Base-by-base conservation (phyloP, 208 protist genomes). In the Leishmania arabica region DNA sequence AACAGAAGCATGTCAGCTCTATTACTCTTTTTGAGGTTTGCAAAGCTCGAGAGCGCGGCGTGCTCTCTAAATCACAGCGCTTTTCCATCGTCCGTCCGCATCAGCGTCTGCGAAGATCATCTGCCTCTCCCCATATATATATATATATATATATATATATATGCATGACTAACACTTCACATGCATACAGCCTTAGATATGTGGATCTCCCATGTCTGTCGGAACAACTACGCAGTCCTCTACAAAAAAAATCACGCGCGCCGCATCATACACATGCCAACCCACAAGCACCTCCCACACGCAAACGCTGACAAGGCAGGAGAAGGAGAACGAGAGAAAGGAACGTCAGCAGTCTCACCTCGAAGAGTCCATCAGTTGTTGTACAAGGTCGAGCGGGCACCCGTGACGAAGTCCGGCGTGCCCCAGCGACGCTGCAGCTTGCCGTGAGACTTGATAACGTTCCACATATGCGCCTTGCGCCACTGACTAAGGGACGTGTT, bases 381-480 rank as follows among this genome's bases (percentile, higher is more conserved):
- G 81, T 95, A 94, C 69, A 95, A 78, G 13, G 92, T 95, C 19
- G 85, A 87, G 34, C 89, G 88, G 4, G 86, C 90, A 42, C 94
- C 94, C 65, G 91, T 94, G 79, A 90, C 70, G 51, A 84, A 90
- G 72, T 97, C 90, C n/a, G 91, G 90, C 31, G 88, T 92, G 6
- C 91, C 90, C 91, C 91, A 97, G 56, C 89, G 91, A 24, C 91
- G 87, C 77, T 97, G 92, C 81, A 97, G 85, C 56, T 89, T 90
- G 42, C 91, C 94, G 78, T 97, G 94, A 13, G 87, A 75, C 88
- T 96, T 97, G 76, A 97, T 85, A 27, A 97, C 65, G 74, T 93
- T 94, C 91, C 94, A 96, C 87, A 97, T 97, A 80, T 97, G 94
- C 21, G 84, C 81, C 70, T 86, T 86, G 45, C 94, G 89, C 92